phyloP scores from a whole-genome alignment of 2,329 filamentous ascomycete genomes.

The Tolypocladium sp. region DNA sequence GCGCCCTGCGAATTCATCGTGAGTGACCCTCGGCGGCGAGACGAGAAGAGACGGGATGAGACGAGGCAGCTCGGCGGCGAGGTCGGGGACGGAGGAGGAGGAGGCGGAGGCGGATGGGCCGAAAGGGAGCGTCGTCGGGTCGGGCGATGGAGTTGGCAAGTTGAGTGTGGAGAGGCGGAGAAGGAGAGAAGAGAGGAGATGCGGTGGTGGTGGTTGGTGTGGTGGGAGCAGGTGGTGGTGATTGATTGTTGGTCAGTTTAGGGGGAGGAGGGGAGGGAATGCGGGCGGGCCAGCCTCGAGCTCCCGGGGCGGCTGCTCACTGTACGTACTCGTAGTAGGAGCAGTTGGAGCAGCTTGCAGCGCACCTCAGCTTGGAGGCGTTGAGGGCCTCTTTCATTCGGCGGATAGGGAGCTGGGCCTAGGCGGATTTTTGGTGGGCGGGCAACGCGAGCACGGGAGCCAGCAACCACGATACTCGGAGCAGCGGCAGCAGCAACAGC shows the following conservation, averaged over 20 bases:
- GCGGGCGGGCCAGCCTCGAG: conserved; percentile 4
- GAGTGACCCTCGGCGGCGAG: conserved; percentile 6
- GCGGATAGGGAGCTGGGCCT: not conserved
- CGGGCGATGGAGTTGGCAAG: conserved; percentile 16
- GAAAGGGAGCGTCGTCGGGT: conserved; percentile 11
- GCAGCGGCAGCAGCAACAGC: not conserved
- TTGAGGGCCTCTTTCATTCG: not conserved
- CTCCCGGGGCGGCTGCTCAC: conserved; percentile 2
- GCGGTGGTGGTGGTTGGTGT: conserved; percentile 2
- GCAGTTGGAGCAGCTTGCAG: not conserved
- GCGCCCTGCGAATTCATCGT: conserved; percentile 48
- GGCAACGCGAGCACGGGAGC: not conserved
- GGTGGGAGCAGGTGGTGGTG: conserved; percentile 9
- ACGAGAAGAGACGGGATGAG: conserved; percentile 2
- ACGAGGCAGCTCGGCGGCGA: conserved; percentile 1
- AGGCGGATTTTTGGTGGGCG: not conserved
- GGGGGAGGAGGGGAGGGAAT: conserved; percentile 3
- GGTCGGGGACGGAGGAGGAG: conserved; percentile 5
- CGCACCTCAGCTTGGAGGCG: not conserved
- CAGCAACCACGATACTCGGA: not conserved
- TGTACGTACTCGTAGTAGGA: not conserved
- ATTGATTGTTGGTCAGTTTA: conserved; percentile 6
- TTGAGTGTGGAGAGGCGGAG: conserved; percentile 23
- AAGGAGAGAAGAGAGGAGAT: conserved; percentile 11
- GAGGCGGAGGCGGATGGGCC: conserved; percentile 4